phyloP scores from a whole-genome alignment of 441 rosid species.

The Erodium moschatum region DNA sequence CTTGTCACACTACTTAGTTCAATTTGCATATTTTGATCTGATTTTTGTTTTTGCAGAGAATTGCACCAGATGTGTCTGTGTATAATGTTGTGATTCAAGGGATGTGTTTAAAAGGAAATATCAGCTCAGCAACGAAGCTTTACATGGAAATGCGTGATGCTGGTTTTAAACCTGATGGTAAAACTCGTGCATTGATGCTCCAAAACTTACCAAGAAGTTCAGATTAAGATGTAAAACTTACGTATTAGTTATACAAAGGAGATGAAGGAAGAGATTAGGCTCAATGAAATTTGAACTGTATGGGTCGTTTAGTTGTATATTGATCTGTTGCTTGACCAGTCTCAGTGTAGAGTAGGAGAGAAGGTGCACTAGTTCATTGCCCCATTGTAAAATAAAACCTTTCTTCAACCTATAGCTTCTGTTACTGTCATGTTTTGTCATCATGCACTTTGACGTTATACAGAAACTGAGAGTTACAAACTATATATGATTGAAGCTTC shows the following conservation, averaged over 20 bases:
- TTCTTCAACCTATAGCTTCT: not conserved
- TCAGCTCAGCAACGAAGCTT: conserved; percentile 47
- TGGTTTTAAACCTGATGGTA: conserved; percentile 59
- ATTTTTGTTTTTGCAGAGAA: conserved; percentile 30
- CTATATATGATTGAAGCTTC: not conserved
- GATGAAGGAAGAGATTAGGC: not conserved
- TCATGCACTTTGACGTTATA: not conserved
- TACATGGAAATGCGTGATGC: conserved; percentile 47
- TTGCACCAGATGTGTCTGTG: conserved; percentile 47
- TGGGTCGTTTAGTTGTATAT: not conserved
- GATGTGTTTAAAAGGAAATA: conserved; percentile 56
- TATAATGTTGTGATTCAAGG: conserved; percentile 61
- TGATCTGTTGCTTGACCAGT: not conserved
- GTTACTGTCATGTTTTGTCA: not conserved
- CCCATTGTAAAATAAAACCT: not conserved
- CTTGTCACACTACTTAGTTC: not conserved
- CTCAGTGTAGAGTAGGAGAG: not conserved
- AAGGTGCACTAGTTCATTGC: not conserved
- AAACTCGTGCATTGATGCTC: conserved; percentile 64
- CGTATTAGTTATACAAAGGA: not conserved
- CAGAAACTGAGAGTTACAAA: not conserved
- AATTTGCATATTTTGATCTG: not conserved
- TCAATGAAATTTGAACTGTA: not conserved
- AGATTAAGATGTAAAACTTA: not conserved
- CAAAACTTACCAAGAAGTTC: conserved; percentile 39